These are phyloP conservation scores for Bacidia rubella DNA, from an alignment of 495 filamentous ascomycete species.

Conservation along the genomic window DNA sequence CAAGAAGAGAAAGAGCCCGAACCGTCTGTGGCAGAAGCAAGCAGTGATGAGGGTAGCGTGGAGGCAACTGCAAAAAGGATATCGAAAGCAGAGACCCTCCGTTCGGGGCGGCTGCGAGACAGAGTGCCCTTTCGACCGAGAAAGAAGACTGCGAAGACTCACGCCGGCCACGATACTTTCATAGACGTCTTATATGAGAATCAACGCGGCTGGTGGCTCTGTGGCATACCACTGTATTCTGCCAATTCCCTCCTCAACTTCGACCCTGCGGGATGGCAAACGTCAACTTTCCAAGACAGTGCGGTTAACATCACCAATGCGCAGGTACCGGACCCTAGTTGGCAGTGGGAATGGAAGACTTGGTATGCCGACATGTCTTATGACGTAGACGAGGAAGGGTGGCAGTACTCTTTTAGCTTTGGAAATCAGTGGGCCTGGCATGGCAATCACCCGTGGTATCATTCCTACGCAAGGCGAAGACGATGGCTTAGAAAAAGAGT, in stretches of 20 bases:
- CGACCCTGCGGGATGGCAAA: conserved; percentile 80
- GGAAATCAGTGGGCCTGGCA: conserved; percentile 70
- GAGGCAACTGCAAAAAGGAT: conserved; percentile 5
- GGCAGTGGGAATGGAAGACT: conserved; percentile 89
- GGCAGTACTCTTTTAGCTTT: conserved; percentile 90
- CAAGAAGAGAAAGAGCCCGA: conserved; percentile 36
- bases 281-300: conserved; percentile 52
- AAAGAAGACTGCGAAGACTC: conserved; percentile 8
- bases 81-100: conserved; percentile 11
- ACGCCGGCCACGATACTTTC: conserved; percentile 33
- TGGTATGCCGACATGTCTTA: conserved; percentile 89
- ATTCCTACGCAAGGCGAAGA: conserved; percentile 78
- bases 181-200: conserved; percentile 95
- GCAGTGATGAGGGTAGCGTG: conserved; percentile 19
- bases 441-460: conserved; percentile 78
- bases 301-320: conserved; percentile 81
- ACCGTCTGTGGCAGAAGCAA: conserved; percentile 11
- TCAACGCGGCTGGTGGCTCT: conserved; percentile 71
- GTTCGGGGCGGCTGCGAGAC: conserved; percentile 10
- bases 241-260: conserved; percentile 71
- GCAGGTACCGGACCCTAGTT: conserved; percentile 87
- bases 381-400: conserved; percentile 85
- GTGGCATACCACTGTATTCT: conserved; percentile 81
- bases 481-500: conserved; percentile 80
- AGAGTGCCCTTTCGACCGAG: conserved; percentile 19